phyloP scores from a whole-genome alignment of 2,329 filamentous ascomycete species.

The Talaromyces sp. region DNA sequence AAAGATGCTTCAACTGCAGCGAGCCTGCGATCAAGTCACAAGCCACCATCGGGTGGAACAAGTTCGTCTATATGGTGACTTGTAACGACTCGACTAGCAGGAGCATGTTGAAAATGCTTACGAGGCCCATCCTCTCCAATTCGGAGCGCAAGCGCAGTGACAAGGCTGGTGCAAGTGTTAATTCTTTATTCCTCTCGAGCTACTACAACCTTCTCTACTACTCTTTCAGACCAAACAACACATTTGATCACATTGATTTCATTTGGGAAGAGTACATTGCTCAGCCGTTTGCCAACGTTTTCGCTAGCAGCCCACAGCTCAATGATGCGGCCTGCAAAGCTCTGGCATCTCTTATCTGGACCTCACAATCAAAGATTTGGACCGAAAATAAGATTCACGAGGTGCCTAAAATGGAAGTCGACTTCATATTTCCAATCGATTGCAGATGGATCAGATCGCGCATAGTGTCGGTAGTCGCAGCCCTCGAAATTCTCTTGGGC shows the following conservation, averaged over 20 bases:
- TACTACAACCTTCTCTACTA: constrained; percentile 83
- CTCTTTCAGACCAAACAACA: constrained; percentile 67
- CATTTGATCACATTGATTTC: constrained; percentile 63
- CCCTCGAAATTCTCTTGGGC: constrained; percentile 54
- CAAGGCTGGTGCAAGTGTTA: constrained; percentile 43
- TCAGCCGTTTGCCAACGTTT: constrained; percentile 59
- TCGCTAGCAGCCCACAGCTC: constrained; percentile 49
- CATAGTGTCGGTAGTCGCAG: constrained; percentile 60
- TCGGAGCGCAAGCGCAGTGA: constrained; percentile 62
- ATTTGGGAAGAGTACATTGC: constrained; percentile 76
- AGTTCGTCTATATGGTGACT: constrained; percentile 71
- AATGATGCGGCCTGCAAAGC: constrained; percentile 63
- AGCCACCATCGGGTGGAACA: constrained; percentile 81
- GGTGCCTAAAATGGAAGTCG: constrained; percentile 55
- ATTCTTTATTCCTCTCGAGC: constrained; percentile 64
- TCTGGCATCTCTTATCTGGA: constrained; percentile 65
- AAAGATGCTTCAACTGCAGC: constrained; percentile 77
- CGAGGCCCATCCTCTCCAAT: constrained; percentile 65
- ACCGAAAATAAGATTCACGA: constrained; percentile 68
- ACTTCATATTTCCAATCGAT: constrained; percentile 81
- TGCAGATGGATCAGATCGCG: constrained; percentile 82
- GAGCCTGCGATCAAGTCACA: constrained; percentile 69
- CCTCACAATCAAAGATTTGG: constrained; percentile 60
- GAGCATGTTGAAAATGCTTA: constrained; percentile 60
- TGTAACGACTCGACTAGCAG: constrained; percentile 57